phyloP scores from a whole-genome alignment of 495 filamentous ascomycete species.

The Aspergillus kassunensis region DNA sequence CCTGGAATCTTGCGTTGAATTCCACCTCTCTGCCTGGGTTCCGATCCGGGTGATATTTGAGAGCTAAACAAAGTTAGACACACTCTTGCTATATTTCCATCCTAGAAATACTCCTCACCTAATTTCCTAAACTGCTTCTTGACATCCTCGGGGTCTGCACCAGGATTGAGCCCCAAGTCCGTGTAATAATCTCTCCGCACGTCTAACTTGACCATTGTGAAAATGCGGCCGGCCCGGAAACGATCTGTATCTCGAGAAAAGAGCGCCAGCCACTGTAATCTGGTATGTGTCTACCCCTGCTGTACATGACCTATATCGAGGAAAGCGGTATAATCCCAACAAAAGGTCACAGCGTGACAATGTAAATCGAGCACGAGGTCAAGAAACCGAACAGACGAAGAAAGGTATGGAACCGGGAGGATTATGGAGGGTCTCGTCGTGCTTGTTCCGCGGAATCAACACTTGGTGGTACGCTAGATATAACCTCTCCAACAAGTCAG shows the following conservation, averaged over 20 bases:
- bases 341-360: background rate
- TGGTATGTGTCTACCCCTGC: conserved; percentile 8
- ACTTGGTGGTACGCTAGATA: too few relatives aligned
- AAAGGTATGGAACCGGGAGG: too few relatives aligned
- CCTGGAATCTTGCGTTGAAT: conserved; percentile 75
- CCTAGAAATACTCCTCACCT: conserved; percentile 47
- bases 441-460: too few relatives aligned
- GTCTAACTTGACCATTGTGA: conserved; percentile 72
- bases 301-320: conserved; percentile 22
- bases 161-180: conserved; percentile 65
- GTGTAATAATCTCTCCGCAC: conserved; percentile 78
- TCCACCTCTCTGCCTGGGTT: conserved; percentile 79
- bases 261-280: conserved; percentile 22
- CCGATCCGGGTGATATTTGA: conserved; percentile 84
- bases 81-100: background rate
- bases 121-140: conserved; percentile 85
- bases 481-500: background rate
- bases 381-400: too few relatives aligned
- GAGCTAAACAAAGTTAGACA: conserved; percentile 46
- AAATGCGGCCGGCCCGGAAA: background rate
- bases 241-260: conserved; percentile 11
- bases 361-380: background rate
- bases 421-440: too few relatives aligned
- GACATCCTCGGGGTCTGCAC: conserved; percentile 65
- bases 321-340: background rate